A percentile compares a stretch with the other conserved stretches of the same genome.
phyloP scores from a whole-genome alignment of 306 rosid genomes.

The Luffa acutangula region DNA sequence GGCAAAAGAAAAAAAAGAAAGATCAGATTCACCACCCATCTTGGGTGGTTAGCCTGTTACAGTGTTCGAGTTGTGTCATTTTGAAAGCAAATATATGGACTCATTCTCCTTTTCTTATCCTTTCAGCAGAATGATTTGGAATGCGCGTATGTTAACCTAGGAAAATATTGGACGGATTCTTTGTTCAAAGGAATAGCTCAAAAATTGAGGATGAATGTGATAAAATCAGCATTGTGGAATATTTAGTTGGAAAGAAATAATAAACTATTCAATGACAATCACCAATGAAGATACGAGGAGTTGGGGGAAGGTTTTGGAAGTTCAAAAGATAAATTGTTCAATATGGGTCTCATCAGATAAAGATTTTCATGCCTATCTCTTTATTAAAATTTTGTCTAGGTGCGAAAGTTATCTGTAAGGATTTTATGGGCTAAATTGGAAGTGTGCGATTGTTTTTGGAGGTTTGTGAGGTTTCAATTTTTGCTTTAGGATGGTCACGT shows the following conservation, averaged over 20 bases:
- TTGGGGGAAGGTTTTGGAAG: background rate
- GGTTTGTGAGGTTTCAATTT: background rate
- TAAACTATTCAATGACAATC: background rate
- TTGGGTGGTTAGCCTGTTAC: background rate
- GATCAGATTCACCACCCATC: background rate
- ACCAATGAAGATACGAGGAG: background rate
- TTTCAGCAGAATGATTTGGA: background rate
- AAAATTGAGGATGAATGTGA: background rate
- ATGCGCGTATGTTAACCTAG: background rate
- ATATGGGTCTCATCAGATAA: background rate
- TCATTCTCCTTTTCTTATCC: background rate
- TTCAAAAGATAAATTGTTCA: background rate
- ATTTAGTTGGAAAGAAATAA: background rate
- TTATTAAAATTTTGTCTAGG: background rate
- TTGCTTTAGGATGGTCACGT: background rate
- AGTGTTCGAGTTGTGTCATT: background rate
- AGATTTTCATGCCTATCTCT: background rate
- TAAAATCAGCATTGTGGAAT: background rate
- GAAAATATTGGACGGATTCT: too few species aligned
- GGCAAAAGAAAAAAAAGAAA: background rate
- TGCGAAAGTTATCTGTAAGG: background rate
- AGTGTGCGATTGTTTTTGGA: background rate
- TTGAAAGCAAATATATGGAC: background rate
- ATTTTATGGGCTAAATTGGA: background rate
- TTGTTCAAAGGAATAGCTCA: background rate